phyloP scores from a whole-genome alignment of 2,329 filamentous ascomycete species.

The Diplodia seriata region DNA sequence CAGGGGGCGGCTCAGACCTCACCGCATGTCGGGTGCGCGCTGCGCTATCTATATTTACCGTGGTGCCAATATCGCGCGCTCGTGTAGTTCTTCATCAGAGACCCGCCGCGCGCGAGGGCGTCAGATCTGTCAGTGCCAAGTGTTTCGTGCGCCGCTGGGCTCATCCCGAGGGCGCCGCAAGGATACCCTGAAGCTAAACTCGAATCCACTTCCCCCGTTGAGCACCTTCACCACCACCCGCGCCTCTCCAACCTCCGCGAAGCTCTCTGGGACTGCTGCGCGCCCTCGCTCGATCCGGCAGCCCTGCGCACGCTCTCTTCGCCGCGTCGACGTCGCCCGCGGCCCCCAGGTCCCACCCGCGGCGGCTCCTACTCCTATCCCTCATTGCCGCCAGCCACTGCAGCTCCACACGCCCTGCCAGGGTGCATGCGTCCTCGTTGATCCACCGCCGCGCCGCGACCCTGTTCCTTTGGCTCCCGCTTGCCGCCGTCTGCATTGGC shows the following conservation, averaged over 20 bases:
- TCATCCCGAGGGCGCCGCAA: conserved; percentile 26
- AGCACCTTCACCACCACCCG: conserved; percentile 18
- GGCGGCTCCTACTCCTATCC: conserved; percentile 32
- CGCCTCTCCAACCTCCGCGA: not conserved
- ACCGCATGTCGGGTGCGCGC: conserved; percentile 25
- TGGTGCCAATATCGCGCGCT: conserved; percentile 27
- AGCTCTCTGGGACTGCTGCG: conserved; percentile 25
- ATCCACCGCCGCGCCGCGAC: conserved; percentile 24
- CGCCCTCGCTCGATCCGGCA: conserved; percentile 25
- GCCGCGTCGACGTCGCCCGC: not conserved
- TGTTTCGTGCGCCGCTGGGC: conserved; percentile 31
- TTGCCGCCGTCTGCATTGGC: conserved; percentile 26
- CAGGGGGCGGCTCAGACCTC: conserved; percentile 32
- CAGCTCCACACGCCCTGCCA: conserved; percentile 26
- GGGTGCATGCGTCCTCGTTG: conserved; percentile 27
- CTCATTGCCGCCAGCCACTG: conserved; percentile 31
- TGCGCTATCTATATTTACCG: conserved; percentile 31
- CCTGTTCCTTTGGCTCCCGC: conserved; percentile 23
- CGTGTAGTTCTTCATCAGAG: conserved; percentile 32
- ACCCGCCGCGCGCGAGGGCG: conserved; percentile 24
- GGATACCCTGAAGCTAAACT: conserved; percentile 30
- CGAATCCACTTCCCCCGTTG: conserved; percentile 28
- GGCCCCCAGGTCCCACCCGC: conserved; percentile 5
- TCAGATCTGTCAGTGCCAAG: conserved; percentile 31
- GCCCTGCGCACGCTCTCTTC: conserved; percentile 27